Evolutionary conservation across 352 stramenopile genomes (phyloP).

Genomic region (Phytophthora megakarya): DNA sequence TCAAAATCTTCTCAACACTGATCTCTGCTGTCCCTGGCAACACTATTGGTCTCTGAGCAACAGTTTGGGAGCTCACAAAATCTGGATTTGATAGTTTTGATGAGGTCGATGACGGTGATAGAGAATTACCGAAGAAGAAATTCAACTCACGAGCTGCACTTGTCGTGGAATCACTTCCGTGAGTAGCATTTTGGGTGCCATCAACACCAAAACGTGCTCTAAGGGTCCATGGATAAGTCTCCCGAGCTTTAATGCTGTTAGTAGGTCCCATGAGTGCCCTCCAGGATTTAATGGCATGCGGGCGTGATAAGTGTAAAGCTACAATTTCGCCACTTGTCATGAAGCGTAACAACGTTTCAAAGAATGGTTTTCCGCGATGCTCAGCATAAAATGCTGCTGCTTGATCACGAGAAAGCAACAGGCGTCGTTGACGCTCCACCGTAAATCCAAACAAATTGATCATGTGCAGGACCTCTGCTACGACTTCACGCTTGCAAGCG

Average conservation of each 20-base stretch:
- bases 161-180: conserved; percentile 68
- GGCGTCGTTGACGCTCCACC: conserved; percentile 44
- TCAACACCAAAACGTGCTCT: conserved; percentile 82
- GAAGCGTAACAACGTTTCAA: conserved; percentile 55
- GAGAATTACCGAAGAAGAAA: conserved; percentile 74
- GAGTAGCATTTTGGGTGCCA: conserved; percentile 79
- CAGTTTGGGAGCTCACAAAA: conserved; percentile 1
- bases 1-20: conserved; percentile 43
- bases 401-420: conserved; percentile 50
- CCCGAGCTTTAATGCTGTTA: conserved; percentile 56
- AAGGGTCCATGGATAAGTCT: conserved; percentile 58
- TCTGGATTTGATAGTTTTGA: not conserved
- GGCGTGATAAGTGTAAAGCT: conserved; percentile 48
- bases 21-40: conserved; percentile 1
- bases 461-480: conserved; percentile 42
- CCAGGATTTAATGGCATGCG: conserved; percentile 68
- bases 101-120: conserved; percentile 19
- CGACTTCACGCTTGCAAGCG: conserved; percentile 32
- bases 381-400: conserved; percentile 67
- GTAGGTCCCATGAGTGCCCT: conserved; percentile 79
- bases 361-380: conserved; percentile 67
- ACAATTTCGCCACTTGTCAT: conserved; percentile 78
- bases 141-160: conserved; percentile 69
- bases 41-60: conserved; percentile 18
- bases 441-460: conserved; percentile 57